These are phyloP conservation scores for Saururus chinensis DNA, from an alignment of 164 flowering plant genomes.

Conservation along the genomic window DNA sequence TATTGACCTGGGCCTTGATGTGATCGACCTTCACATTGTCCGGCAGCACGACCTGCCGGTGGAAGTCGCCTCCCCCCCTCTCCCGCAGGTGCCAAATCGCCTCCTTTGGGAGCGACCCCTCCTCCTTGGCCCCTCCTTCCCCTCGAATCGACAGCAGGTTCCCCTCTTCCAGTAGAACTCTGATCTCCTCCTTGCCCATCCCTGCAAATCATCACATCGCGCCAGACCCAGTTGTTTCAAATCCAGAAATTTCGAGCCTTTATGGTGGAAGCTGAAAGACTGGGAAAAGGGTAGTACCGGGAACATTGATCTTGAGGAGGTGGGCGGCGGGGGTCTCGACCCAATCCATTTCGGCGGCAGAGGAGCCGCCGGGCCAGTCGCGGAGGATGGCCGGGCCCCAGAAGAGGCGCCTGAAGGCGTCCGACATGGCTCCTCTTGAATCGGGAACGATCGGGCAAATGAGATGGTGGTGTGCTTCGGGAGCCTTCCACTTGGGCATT, in stretches of 20 bases:
- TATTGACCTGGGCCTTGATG: constrained; percentile 60
- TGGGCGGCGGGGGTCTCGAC: constrained; percentile 58
- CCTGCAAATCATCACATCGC: constrained; percentile 25
- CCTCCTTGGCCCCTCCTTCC: constrained; percentile 28
- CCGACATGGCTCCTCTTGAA: too few species aligned
- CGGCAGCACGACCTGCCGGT: constrained; percentile 60
- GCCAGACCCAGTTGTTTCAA: neutral
- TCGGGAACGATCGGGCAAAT: too few species aligned
- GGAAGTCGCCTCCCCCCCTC: constrained; percentile 42
- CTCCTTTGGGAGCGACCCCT: constrained; percentile 32
- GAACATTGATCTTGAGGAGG: constrained; percentile 69
- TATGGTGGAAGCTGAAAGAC: too few species aligned
- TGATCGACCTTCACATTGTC: constrained; percentile 70
- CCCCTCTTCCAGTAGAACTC: constrained; percentile 65
- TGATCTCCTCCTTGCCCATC: constrained; percentile 48
- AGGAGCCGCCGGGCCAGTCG: constrained; percentile 9
- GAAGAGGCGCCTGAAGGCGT: too few species aligned
- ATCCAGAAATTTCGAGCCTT: neutral
- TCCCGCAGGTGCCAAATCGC: constrained; percentile 54
- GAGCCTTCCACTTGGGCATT: too few species aligned
- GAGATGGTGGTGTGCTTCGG: too few species aligned
- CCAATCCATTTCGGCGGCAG: constrained; percentile 67
- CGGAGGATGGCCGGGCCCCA: too few species aligned
- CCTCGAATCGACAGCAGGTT: constrained; percentile 46
- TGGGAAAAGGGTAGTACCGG: constrained; percentile 27